Base-by-base conservation (phyloP, 805 yeast species). In the Kluyveromyces dobzhanskii region DNA sequence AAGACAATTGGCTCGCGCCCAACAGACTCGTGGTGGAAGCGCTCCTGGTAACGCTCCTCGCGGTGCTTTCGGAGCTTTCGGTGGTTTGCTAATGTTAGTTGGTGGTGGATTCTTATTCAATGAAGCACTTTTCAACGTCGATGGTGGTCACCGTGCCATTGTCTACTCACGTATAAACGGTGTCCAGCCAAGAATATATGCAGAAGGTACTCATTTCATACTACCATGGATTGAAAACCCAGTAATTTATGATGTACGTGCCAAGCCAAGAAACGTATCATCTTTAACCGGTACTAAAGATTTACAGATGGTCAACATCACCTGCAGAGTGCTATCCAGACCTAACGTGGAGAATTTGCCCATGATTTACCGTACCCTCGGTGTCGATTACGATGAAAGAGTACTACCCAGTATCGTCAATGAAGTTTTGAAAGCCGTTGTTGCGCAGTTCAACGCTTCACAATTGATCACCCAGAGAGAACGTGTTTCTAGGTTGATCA, bases 401-500 rank as follows among this genome's bases (percentile, higher is more conserved):
- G 96, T 92, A 14, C 72, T 92, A 53, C 98, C 98, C 29, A 85
- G 96, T n/a, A 88, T 92, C 65, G 96, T 90, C 41, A 92, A 92
- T 61, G 98, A 92, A 66, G 97, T 92, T 39, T 73, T 92, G 59
- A 92, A 92, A 64, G 76, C 95, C 2, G 97, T 92, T 35, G 96
- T 92, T 44, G 98, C 98, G 5, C 98, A 92, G 65, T 92, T 90
- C 71, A 92, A 92, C 61, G 98, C 98, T 4, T 84, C 97, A 11
- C 98, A 92, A 66, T 76, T 92, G 56, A 92, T 92, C 61, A 92
- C 98, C n/a, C 97, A 92, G 69, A 86, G 98, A 73, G 98, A 92
- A 61, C 83, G 85, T 53, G 97, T 92, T 14, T 84, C 95, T 2
- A 72, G 86, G 53, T 73, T 92, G 53, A 95, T 92, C 35, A 80